Evolutionary conservation across 2,329 filamentous ascomycete genomes (phyloP).

Genomic region (Aspergillus sp.): DNA sequence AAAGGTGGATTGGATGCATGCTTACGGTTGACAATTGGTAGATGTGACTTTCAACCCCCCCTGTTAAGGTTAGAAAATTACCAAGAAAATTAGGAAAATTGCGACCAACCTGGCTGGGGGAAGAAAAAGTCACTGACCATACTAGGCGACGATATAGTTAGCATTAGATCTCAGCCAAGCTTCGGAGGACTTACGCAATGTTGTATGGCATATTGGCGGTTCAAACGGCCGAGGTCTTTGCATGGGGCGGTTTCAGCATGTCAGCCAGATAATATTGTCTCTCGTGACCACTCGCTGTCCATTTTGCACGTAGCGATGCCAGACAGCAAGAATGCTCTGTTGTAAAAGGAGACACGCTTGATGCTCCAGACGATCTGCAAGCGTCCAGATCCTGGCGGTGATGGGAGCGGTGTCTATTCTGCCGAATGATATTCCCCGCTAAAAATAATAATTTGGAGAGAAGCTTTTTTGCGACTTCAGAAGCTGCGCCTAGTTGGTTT

Average conservation of each 20-base stretch:
- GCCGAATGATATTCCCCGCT: conserved; percentile 27
- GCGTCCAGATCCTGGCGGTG: conserved; percentile 22
- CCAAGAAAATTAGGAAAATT: neutral
- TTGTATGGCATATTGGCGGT: conserved; percentile 63
- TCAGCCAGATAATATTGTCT: neutral
- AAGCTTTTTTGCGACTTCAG: conserved; percentile 10
- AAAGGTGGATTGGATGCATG: conserved; percentile 16
- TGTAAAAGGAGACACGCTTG: conserved; percentile 7
- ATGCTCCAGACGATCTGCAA: conserved; percentile 9
- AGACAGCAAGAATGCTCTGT: neutral
- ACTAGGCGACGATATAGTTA: conserved; percentile 37
- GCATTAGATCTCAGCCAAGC: conserved; percentile 22
- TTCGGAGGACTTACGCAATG: conserved; percentile 57
- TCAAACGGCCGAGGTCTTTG: conserved; percentile 14
- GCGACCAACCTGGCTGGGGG: conserved; percentile 71
- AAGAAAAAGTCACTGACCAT: conserved; percentile 99
- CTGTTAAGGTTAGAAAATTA: conserved; percentile 33
- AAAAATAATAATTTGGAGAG: conserved; percentile 20
- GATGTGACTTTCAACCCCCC: conserved; percentile 96
- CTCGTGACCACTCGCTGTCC: neutral
- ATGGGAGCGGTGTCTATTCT: conserved; percentile 22
- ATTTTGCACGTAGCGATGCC: conserved; percentile 5
- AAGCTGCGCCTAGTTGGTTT: neutral
- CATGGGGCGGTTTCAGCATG: neutral
- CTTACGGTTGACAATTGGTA: conserved; percentile 84